Base-by-base conservation (phyloP, 352 stramenopile species). In the Globisporangium cederbergense region DNA sequence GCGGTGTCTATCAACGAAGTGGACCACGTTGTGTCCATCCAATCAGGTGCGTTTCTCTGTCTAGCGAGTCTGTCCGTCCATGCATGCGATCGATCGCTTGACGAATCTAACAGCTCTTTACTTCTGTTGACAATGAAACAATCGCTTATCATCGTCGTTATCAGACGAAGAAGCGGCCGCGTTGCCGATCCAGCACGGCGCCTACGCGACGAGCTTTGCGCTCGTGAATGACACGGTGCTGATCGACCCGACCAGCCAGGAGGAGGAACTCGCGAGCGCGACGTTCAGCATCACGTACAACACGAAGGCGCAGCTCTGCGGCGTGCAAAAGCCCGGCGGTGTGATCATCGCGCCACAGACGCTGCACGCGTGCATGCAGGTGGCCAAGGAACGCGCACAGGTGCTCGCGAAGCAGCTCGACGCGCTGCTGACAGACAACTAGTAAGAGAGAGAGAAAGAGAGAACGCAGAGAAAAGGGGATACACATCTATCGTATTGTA, bases 281-380 rank as follows among this genome's bases (percentile, higher is more conserved):
- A 62, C 74, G n/a, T 83, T 91, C 64, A 86, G 68, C 52, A 66
- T 94, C 63, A 77, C 82, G 28, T 90, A 90, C 72, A 91, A 65
- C 50, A 87, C 79, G 13, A 66, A 82, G 4, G 74, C 70, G 16
- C 71, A 89, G 66, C 79, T 95, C 47, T 84, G 75, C 55, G 63
- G 83, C 22, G 81, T 95, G 47, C 75, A 91, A 66, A 95, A 95
- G 64, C 68, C 86, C 9, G 86, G 86, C 25, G 86, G 86, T 9
- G 52, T 63, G 1, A 69, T 86, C 18, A 61, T 93, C 16, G 62
- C 76, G 6, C 62, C 79, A 1, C 59, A 57, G 32, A 85, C 74
- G 36, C 80, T 95, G 50, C 76, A 88, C 30, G 45, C 74, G 47
- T 91, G 83, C 67, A 91, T 92, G 81, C 50, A 73, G 28, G 56